A percentile compares a stretch with the other conserved stretches of the same genome.
These are phyloP conservation scores for Biscutella laevigata DNA, from an alignment of 441 rosid genomes.

Conservation along the genomic window DNA sequence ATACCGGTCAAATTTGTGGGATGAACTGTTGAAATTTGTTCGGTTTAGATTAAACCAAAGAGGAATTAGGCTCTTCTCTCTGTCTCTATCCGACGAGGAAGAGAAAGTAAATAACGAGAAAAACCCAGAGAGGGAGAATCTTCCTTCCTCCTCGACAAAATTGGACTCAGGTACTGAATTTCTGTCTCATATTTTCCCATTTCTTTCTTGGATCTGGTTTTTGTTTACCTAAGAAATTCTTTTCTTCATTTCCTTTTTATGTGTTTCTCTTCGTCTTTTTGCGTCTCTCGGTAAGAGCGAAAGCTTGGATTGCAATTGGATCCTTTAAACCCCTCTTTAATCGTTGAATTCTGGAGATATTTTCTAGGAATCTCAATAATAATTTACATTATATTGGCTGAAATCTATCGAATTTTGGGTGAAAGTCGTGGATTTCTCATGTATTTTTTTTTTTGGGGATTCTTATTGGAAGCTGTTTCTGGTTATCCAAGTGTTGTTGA, in stretches of 20 bases:
- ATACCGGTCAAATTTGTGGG: background rate
- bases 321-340: too few species aligned
- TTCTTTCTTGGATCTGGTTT: constrained; percentile 18
- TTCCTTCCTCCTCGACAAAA: constrained; percentile 17
- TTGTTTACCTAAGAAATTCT: background rate
- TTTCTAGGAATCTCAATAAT: constrained; percentile 1
- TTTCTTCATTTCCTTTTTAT: background rate
- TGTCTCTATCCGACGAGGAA: background rate
- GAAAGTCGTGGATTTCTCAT: background rate
- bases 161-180: constrained; percentile 19
- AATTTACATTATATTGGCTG: background rate
- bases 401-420: background rate
- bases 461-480: background rate
- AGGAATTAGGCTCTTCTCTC: constrained; percentile 8
- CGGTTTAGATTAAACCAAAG: constrained; percentile 19
- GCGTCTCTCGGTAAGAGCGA: constrained; percentile 2
- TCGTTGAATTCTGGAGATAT: too few species aligned
- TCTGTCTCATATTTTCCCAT: background rate
- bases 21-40: background rate
- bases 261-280: background rate
- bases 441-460: constrained; percentile 1
- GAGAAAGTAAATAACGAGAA: constrained; percentile 12
- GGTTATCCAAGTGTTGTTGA: background rate
- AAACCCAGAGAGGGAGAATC: too few species aligned
- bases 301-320: constrained; percentile 14